Evolutionary conservation across 345 rosid genomes (phyloP), one percentile per base, ranked within the genome.

Genomic region (Psidium guajava): DNA sequence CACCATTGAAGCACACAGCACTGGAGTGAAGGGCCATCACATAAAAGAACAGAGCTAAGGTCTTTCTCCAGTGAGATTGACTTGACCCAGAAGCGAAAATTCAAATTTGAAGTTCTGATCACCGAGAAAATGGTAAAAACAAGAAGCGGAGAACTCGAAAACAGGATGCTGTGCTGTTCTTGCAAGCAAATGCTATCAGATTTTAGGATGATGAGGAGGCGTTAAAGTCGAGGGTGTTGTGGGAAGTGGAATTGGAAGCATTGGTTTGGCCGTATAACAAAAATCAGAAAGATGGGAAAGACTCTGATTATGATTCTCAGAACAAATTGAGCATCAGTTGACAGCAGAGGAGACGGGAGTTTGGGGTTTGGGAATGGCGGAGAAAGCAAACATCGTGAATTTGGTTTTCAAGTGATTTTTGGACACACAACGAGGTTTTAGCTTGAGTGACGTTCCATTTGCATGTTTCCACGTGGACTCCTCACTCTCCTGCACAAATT

Each of bases 11-110:
- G 86, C 86, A 83, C 44, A 88, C 87, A 32, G 90, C 85, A 58
- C 50, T 82, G 0, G 89, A 47, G 69, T 90, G 91, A 82, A 89
- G 87, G 85, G 93, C 93, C 93, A 91, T 91, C 22, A 2, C 59
- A 27, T 28, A 53, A 82, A n/a, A 82, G 5, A 16, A 82, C 47
- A 64, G 32, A 32, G 77, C 44, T 8, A 12, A 40, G 24, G 36
- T 4, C 47, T 18, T 69, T 69, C 6, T 8, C 44, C 4, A 69
- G 47, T 2, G 44, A 32, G 77, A 69, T 69, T 16, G 44, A 69
- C 77, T 20, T 44, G 24, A 69, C 77, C 77, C 77, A 69, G 77
- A 32, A 32, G 24, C 1, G 77, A 32, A 69, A 69, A 8, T 18
- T 69, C 77, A 32, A 69, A 8, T 22, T 36, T 32, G 5, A 69